Evolutionary conservation across 345 rosid species (phyloP), one percentile per base, ranked within the genome.

Genomic region (Corchorus capsularis): DNA sequence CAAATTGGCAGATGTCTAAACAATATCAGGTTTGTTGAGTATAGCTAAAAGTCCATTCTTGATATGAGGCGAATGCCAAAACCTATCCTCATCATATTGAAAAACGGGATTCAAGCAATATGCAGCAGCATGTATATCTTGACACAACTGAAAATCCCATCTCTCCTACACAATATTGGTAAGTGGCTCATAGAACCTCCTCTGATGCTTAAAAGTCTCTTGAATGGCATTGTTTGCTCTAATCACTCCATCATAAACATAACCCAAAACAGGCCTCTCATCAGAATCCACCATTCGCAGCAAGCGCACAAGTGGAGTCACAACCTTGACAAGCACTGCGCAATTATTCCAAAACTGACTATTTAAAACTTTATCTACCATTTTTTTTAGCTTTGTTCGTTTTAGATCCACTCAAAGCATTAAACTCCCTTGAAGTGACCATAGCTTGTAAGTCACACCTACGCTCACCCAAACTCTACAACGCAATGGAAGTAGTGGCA

Each of bases 71-170:
- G 19, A 43, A 0, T 39, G 6, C 17, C 37, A 56, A 73, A 73
- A 27, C 41, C 3, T 57, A 17, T 27, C 4, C 10, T 43, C 11
- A 43, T 46, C 39, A 73, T 73, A 73, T 3, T 59, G 35, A 59
- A n/a, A 73, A n/a, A 11, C 35, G 3, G 19, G 54, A 73, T 57
- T 55, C 56, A 54, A 37, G 34, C 50, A 59, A 60, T 73, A 59
- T 4, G 76, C 54, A 7, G 41, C 37, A 4, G 7, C 66, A 72
- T 72, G 63, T 12, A 72, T 9, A 72, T 53, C 52, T 2, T 19
- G 0, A 2, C 27, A 27, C 27, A 27, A 27, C 27, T 27, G 27
- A 27, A 27, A 27, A 27, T 27, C 27, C 27, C 27, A 27, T 27
- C 27, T 27, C 27, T 27, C 27, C 1, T 27, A 1, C 27, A 27